Conservation (phyloP, 2,329 filamentous ascomycete species). For the Stemphylium beticola region DNA sequence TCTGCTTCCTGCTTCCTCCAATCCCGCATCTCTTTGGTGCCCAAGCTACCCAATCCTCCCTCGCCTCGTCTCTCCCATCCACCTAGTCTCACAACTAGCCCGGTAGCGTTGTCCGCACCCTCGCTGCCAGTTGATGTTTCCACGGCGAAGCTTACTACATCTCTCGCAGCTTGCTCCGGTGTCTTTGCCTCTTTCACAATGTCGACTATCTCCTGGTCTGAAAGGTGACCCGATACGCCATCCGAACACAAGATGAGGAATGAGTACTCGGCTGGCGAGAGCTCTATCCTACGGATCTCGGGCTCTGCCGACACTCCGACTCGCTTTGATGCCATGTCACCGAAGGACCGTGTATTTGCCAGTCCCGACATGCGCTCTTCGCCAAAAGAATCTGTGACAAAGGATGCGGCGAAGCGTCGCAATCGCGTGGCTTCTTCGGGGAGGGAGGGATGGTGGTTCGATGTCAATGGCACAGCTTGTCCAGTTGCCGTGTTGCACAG, state of each 20-base stretch:
- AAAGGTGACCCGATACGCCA: constrained; percentile 83
- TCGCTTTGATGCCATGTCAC: constrained; percentile 88
- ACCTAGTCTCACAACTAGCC: constrained; percentile 66
- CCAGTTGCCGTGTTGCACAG: constrained; percentile 88
- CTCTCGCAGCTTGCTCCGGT: constrained; percentile 80
- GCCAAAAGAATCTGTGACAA: constrained; percentile 95
- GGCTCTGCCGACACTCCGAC: constrained; percentile 95
- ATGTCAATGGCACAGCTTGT: constrained; percentile 78
- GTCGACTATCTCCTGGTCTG: constrained; percentile 95
- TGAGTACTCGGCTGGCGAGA: constrained; percentile 82
- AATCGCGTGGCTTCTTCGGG: constrained; percentile 83
- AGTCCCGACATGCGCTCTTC: constrained; percentile 94
- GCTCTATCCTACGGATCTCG: constrained; percentile 79
- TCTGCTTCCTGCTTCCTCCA: constrained; percentile 79
- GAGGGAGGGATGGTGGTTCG: constrained; percentile 89
- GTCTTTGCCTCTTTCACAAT: constrained; percentile 92
- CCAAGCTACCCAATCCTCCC: constrained; percentile 85
- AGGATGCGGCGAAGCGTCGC: constrained; percentile 82
- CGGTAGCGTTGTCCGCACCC: constrained; percentile 67
- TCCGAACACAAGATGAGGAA: constrained; percentile 91
- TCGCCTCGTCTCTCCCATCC: constrained; percentile 75
- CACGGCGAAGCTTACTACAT: constrained; percentile 84
- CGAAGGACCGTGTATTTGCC: constrained; percentile 92
- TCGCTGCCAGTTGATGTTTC: constrained; percentile 69
- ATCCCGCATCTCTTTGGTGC: constrained; percentile 90